Evolutionary conservation across 2,329 filamentous ascomycete genomes (phyloP), one percentile per base, ranked within the genome.

Genomic region (Microascus cirrosus): DNA sequence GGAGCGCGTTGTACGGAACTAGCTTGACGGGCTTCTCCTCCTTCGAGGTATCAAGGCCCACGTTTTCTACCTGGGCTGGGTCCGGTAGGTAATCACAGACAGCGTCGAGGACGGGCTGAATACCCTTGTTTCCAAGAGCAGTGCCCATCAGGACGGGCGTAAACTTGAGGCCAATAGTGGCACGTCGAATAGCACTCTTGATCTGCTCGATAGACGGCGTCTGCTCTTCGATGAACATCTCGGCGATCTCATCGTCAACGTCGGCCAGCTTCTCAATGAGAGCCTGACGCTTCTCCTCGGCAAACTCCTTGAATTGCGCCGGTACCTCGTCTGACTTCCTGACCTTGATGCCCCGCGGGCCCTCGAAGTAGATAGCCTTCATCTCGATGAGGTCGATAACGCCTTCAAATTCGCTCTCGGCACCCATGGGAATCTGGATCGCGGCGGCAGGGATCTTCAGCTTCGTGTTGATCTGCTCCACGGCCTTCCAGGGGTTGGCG

Each of bases 401-500:
- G 62, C 94, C 94, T 70, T 90, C 81, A 70, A 96, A 96, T 62
- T 88, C 85, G 69, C 96, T 91, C 73, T 99, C 94, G 28, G 84
- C 78, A 60, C 94, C 94, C 65, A 99, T 96, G 11, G 94, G 94
- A 25, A 99, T 85, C 74, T 99, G 94, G 51, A 99, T 81, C 20
- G 94, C 94, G 13, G 94, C 94, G 36, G 94, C 94, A 35, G 89
- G 86, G 57, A 97, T 87, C 75, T 92, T 92, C 62, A 99, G 83
- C 76, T 99, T 99, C 66, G 86, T 83, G 76, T 96, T 96, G 79
- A 99, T 97, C 75, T 96, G 92, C 48, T 99, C 93, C 59, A 99
- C 85, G 10, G 91, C 92, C 75, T 95, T 96, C 84, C 92, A 99
- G 10, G 94, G 94, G 70, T 99, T 97, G 63, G 94, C 90, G 60